Evolutionary conservation across 495 filamentous ascomycete genomes (phyloP), one percentile per base, ranked within the genome.

Genomic region (Daldinia vernicosa): DNA sequence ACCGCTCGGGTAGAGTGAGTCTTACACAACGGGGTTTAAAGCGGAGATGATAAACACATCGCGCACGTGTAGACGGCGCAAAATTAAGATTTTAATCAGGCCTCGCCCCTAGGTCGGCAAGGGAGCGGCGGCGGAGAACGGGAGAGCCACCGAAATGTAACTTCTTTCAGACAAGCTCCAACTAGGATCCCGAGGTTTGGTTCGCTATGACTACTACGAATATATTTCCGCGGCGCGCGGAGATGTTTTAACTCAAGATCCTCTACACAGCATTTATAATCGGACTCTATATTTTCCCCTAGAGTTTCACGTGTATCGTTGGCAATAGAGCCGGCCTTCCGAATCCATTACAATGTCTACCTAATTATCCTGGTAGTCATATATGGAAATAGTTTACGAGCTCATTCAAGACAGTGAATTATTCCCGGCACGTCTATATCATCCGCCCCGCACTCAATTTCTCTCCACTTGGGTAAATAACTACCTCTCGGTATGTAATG

Each of bases 141-240:
- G 60, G 28, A 64, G 17, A 26, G 59, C 39, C 55, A 28, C 15
- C 54, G 19, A 47, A 17, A 26, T 27, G 33, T 32, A 22, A 19
- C 33, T 39, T 32, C 17, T 33, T 28, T 26, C 37, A 60, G 15
- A 54, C 47, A 53, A 59, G 52, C 37, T 14, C 32, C 7, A 56
- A 6, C 28, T 55, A 8, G 11, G 17, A 33, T 35, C 52, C 14
- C 37, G 32, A 50, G 4, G 7, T 32, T 59, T 39, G 43, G 52
- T 69, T 63, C 26, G 54, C 45, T 39, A 37, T 57, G 54, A 35
- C 54, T 57, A 14, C 50, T 4, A 26, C 12, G 14, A n/a, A 53
- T 30, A n/a, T 39, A 37, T 35, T 37, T 24, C 54, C 19, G 54
- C 54, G 33, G 54, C 15, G n/a, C 19, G 54, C 32, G 12, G 33